Evolutionary conservation across 805 yeast species (phyloP).

Genomic region (Candida michaelii): DNA sequence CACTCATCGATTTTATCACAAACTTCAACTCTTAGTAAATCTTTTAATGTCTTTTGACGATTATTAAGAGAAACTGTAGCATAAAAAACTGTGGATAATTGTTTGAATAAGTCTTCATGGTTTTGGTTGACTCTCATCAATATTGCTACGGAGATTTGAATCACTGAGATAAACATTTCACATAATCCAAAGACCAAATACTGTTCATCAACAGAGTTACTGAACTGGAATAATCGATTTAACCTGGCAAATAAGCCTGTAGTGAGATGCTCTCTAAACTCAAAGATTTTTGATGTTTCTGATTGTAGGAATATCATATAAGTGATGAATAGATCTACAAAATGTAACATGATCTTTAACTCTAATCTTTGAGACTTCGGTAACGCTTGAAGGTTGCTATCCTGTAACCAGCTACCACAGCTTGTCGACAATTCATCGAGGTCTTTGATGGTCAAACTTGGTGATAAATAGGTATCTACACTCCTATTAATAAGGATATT

Average conservation of each 20-base stretch:
- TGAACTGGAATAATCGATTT: conserved; percentile 11
- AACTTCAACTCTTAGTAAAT: conserved; percentile 10
- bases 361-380: conserved; percentile 19
- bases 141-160: conserved; percentile 15
- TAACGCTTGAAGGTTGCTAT: conserved; percentile 17
- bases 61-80: conserved; percentile 8
- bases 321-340: conserved; percentile 27
- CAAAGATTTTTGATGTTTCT: conserved; percentile 25
- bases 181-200: conserved; percentile 11
- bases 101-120: conserved; percentile 14
- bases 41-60: conserved; percentile 4
- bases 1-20: conserved; percentile 7
- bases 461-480: conserved; percentile 20
- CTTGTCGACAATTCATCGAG: conserved; percentile 23
- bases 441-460: conserved; percentile 20
- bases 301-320: conserved; percentile 34
- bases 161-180: conserved; percentile 8
- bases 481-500: conserved; percentile 22
- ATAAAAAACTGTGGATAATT: conserved; percentile 12
- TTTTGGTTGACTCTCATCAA: conserved; percentile 13
- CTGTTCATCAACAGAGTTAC: conserved; percentile 8
- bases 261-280: conserved; percentile 11
- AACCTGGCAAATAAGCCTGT: conserved; percentile 11
- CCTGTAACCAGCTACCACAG: conserved; percentile 27
- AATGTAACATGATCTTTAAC: conserved; percentile 22